Evolutionary conservation across 2,329 filamentous ascomycete genomes (phyloP).

Genomic region (Cladophialophora bantiana): DNA sequence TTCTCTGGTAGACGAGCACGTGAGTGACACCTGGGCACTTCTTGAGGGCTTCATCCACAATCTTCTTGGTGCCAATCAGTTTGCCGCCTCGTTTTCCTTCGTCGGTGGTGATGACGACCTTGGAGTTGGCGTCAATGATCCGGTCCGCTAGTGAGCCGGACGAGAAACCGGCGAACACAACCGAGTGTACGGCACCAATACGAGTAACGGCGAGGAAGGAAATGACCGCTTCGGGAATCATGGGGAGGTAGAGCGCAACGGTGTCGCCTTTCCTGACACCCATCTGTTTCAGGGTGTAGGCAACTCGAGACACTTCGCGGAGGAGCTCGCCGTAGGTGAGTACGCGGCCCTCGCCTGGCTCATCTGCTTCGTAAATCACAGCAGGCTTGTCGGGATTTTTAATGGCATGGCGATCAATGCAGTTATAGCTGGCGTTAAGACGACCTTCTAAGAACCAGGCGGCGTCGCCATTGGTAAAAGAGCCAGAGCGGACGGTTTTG

Average conservation of each 20-base stretch:
- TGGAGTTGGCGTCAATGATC: slow-evolving; percentile 87
- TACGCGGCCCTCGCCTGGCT: slow-evolving; percentile 82
- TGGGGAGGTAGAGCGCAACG: slow-evolving; percentile 95
- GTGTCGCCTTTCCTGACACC: slow-evolving; percentile 97
- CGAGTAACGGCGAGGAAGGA: slow-evolving; percentile 89
- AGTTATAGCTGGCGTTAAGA: slow-evolving; percentile 97
- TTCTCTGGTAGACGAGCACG: slow-evolving; percentile 93
- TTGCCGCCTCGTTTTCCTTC: slow-evolving; percentile 98
- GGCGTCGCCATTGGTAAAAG: slow-evolving; percentile 78
- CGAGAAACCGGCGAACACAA: slow-evolving; percentile 97
- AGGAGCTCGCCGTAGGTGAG: slow-evolving; percentile 94
- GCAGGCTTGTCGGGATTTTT: slow-evolving; percentile 91
- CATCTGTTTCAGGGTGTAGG: slow-evolving; percentile 90
- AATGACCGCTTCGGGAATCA: slow-evolving; percentile 96
- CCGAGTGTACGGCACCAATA: slow-evolving; percentile 95
- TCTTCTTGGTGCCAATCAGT: slow-evolving; percentile 97
- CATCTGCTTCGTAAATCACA: slow-evolving; percentile 98
- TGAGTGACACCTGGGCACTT: slow-evolving; percentile 88
- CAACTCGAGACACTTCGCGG: slow-evolving; percentile 84
- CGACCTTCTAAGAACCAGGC: slow-evolving; percentile 95
- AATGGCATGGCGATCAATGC: slow-evolving; percentile 94
- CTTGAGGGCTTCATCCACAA: slow-evolving; percentile 93
- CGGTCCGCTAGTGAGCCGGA: slow-evolving; percentile 95
- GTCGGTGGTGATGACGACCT: slow-evolving; percentile 94
- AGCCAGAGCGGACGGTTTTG: slow-evolving; percentile 82